phyloP scores from a whole-genome alignment of 1,284 basidiomycete genomes.

The Cutaneotrichosporon sp. region DNA sequence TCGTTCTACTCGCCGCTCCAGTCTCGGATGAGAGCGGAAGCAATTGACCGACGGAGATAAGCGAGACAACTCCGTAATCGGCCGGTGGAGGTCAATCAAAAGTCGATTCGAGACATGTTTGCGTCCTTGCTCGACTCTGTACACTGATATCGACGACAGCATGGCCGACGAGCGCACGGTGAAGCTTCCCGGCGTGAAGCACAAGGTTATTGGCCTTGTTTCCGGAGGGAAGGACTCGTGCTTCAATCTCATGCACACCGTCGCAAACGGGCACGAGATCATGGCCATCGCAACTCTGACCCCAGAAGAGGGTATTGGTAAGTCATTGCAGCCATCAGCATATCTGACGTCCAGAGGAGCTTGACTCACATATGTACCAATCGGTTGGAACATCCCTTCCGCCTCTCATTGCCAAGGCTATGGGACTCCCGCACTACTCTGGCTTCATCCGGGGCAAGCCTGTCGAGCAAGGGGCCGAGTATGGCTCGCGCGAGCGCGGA shows the following conservation, averaged over 20 bases:
- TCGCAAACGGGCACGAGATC: constrained; percentile 79
- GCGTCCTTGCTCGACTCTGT: too few relatives aligned
- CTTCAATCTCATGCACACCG: constrained; percentile 89
- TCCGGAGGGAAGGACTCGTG: constrained; percentile 98
- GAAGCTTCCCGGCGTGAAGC: constrained; percentile 31
- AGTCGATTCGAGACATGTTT: too few relatives aligned
- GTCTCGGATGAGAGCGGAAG: too few relatives aligned
- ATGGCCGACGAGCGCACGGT: too few relatives aligned
- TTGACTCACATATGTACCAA: constrained; percentile 98
- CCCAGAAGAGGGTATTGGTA: constrained; percentile 79
- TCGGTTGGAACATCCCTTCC: constrained; percentile 95
- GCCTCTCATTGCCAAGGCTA: constrained; percentile 74
- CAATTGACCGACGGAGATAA: too few relatives aligned
- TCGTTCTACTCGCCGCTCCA: too few relatives aligned
- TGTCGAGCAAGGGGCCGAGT: constrained; percentile 75
- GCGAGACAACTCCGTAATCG: too few relatives aligned
- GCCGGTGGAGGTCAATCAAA: too few relatives aligned
- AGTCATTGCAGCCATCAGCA: constrained; percentile 9
- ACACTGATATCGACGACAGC: too few relatives aligned
- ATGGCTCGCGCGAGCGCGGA: constrained; percentile 56
- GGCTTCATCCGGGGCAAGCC: constrained; percentile 74
- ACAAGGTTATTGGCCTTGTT: constrained; percentile 85
- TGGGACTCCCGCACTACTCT: constrained; percentile 81
- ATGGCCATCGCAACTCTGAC: constrained; percentile 84
- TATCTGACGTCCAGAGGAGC: constrained; percentile 65